These are phyloP conservation scores for Hirschioporus abietinus DNA, from an alignment of 768 basidiomycete species.

Conservation along the genomic window DNA sequence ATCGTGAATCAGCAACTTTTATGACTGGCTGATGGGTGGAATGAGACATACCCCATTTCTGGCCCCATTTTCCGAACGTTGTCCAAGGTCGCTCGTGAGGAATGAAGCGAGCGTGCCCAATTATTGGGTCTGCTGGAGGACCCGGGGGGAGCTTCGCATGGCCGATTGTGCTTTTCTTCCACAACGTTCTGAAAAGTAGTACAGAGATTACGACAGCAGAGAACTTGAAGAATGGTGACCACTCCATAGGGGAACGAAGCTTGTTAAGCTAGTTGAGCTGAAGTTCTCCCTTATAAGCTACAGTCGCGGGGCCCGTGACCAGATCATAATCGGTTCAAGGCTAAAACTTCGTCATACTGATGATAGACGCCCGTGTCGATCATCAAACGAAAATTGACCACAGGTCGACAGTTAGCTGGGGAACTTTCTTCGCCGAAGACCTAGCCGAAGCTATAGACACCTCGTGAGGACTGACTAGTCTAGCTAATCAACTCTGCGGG, in stretches of 20 bases:
- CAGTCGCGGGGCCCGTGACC: too few species aligned
- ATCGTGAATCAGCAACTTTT: not conserved
- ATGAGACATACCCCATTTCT: slow-evolving; percentile 18
- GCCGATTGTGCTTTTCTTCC: not conserved
- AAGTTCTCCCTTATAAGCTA: too few species aligned
- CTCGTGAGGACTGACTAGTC: too few species aligned
- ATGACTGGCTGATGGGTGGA: not conserved
- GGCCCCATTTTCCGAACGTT: slow-evolving; percentile 23
- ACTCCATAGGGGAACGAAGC: too few species aligned
- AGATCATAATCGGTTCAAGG: too few species aligned
- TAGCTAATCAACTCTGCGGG: too few species aligned
- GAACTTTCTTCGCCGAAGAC: not conserved
- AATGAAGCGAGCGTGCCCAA: slow-evolving; percentile 27
- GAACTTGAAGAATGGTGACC: not conserved
- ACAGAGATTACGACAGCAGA: not conserved
- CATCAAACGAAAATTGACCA: not conserved
- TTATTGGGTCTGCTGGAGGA: slow-evolving; percentile 22
- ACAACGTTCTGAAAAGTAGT: not conserved
- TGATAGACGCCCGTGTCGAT: not conserved
- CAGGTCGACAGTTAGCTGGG: not conserved
- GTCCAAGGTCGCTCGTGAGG: slow-evolving; percentile 19
- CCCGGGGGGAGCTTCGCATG: slow-evolving; percentile 21
- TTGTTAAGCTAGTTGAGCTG: too few species aligned
- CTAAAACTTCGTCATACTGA: too few species aligned
- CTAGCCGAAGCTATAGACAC: too few species aligned